Base-by-base conservation (phyloP, 176 grass and related monocot species). In the Zoysia pacifica region DNA sequence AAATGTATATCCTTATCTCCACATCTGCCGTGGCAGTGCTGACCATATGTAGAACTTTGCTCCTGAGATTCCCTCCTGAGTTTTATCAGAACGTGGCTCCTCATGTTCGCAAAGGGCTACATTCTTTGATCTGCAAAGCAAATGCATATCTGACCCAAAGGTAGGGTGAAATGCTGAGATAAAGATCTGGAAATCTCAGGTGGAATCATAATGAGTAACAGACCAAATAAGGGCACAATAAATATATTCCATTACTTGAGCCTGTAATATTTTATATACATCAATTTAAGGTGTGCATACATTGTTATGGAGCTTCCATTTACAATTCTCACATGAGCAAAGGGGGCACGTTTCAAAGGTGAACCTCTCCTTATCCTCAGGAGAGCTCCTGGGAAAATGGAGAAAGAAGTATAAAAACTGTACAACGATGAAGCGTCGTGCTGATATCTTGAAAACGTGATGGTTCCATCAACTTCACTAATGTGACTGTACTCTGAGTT, bases 1-100 rank as follows among this genome's bases (percentile, higher is more conserved):
- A 61, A 43, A 72, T 71, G 48, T 71, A 89, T 81, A 89, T 85
- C 61, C 72, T 85, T 89, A 81, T 89, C 87, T 51, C 61, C 44
- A 61, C 28, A 68, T 61, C 44, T 85, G 45, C 48, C 36, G 48
- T 61, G 38, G 59, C 67, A 89, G 65, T 67, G 66, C 72, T 76
- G 37, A 78, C 50, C 52, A 82, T 52, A 11, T 42, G 13, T 8
- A 62, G 37, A 85, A 37, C 73, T 82, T 82, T 73, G 73, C 67
- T 78, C 81, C 47, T 35, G 11, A 7, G 65, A 56, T 77, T 76
- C 82, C 41, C 60, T 41, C 65, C 13, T 48, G 55, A 56, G 11
- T 75, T 80, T 70, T 55, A 72, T 77, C 51, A 60, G 66, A 53
- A 67, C 37, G 44, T 86, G 83, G 87, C 87, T 86, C 73, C 50